A percentile compares a stretch with the other conserved stretches of the same genome.
Evolutionary conservation across 306 rosid species (phyloP).

Genomic region (Citrullus amarus): DNA sequence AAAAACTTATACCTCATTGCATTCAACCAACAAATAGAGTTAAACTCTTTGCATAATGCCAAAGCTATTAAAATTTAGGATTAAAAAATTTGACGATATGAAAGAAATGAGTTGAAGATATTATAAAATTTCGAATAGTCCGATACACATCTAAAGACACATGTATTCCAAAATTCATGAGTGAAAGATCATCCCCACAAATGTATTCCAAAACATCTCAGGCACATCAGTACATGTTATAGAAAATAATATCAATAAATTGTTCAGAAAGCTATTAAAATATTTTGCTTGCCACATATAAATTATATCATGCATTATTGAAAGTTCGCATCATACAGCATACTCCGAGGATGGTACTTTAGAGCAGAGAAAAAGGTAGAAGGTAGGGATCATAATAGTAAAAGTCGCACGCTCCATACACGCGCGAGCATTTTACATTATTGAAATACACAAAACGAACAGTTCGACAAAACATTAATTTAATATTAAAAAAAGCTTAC

Average conservation of each 20-base stretch:
- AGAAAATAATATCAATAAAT: neutral
- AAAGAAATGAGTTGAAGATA: neutral
- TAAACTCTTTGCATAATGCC: neutral
- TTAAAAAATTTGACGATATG: neutral
- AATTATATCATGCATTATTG: neutral
- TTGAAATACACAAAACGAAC: neutral
- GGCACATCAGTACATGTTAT: neutral
- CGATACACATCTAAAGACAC: no score
- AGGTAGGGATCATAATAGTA: constrained; percentile 23
- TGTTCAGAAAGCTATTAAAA: neutral
- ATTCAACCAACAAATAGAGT: neutral
- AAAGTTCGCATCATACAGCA: neutral
- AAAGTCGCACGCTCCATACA: constrained; percentile 35
- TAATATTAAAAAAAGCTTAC: neutral
- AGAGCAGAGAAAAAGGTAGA: neutral
- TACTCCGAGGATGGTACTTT: constrained; percentile 1
- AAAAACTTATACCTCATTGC: neutral
- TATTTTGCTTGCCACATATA: neutral
- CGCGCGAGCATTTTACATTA: constrained; percentile 17
- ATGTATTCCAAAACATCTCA: neutral
- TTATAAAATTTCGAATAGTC: no score
- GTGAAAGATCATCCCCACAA: neutral
- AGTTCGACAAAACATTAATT: neutral
- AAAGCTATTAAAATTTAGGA: neutral
- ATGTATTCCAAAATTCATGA: neutral